Conservation (phyloP, 2,329 filamentous ascomycete genomes). For the Coniochaeta sp. region DNA sequence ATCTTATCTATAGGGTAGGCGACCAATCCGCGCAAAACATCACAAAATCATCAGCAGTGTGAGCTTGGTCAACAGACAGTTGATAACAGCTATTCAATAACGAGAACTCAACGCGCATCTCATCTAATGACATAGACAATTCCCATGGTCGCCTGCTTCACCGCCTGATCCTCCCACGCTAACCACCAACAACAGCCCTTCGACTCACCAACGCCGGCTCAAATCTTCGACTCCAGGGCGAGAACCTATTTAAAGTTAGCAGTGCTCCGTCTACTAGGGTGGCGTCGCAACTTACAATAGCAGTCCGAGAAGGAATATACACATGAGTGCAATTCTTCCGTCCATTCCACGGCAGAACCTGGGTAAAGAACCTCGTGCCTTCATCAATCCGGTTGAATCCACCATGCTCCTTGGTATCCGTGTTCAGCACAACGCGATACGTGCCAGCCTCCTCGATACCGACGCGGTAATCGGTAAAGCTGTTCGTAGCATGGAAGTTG, state of each 20-base stretch:
- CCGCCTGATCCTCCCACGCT: too few relatives aligned
- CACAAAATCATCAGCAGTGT: too few relatives aligned
- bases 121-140: not conserved
- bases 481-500: conserved; percentile 84
- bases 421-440: conserved; percentile 80
- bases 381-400: conserved; percentile 73
- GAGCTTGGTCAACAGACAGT: too few relatives aligned
- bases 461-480: conserved; percentile 87
- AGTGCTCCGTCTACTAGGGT: not conserved
- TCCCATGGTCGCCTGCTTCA: not conserved
- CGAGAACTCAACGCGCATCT: not conserved
- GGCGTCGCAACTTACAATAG: conserved; percentile 59
- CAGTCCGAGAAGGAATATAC: conserved; percentile 79
- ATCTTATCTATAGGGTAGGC: too few relatives aligned
- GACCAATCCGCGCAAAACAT: too few relatives aligned
- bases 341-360: conserved; percentile 81
- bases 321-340: conserved; percentile 87
- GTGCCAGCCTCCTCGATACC: conserved; percentile 80
- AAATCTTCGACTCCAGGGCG: conserved; percentile 23
- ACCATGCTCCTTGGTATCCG: conserved; percentile 70
- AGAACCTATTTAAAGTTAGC: conserved; percentile 13
- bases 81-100: not conserved
- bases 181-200: too few relatives aligned
- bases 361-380: conserved; percentile 86
- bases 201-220: too few relatives aligned